Conservation (phyloP, 2,329 filamentous ascomycete genomes). For the Bipolaris zeicola region DNA sequence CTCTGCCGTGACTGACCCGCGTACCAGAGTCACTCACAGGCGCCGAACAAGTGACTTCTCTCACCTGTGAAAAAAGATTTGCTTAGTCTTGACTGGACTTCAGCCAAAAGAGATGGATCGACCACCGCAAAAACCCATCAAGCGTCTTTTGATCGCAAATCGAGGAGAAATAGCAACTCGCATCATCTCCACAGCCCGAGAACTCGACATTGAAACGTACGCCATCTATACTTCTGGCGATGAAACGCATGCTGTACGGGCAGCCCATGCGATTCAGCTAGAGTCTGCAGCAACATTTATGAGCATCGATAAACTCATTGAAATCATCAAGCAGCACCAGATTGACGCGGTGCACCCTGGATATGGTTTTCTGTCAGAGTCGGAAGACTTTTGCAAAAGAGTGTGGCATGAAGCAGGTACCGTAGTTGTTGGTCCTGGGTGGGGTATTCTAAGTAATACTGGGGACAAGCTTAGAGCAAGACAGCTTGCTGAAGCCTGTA, state of each 20-base stretch:
- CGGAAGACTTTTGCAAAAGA: slow-evolving; percentile 55
- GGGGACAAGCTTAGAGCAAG: slow-evolving; percentile 63
- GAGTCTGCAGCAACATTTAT: slow-evolving; percentile 60
- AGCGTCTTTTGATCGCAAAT: slow-evolving; percentile 60
- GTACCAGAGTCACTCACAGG: too few species aligned
- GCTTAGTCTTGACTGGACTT: background rate
- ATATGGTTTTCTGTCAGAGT: slow-evolving; percentile 68
- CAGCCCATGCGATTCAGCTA: slow-evolving; percentile 58
- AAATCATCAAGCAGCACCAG: slow-evolving; percentile 54
- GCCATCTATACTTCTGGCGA: slow-evolving; percentile 63
- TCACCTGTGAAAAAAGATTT: background rate
- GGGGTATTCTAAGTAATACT: slow-evolving; percentile 61
- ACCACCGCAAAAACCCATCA: slow-evolving; percentile 49
- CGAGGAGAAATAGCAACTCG: slow-evolving; percentile 69
- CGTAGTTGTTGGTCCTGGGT: slow-evolving; percentile 61
- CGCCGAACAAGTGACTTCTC: too few species aligned
- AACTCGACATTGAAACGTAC: slow-evolving; percentile 62
- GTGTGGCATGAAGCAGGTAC: slow-evolving; percentile 58
- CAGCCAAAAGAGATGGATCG: slow-evolving; percentile 23
- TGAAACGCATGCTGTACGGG: slow-evolving; percentile 59
- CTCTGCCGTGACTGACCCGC: too few species aligned
- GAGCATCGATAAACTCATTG: slow-evolving; percentile 56
- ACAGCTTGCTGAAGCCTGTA: slow-evolving; percentile 57
- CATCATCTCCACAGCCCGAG: slow-evolving; percentile 64
- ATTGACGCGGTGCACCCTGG: slow-evolving; percentile 65